These are phyloP conservation scores for Lachnellula willkommii DNA, from an alignment of 2,329 filamentous ascomycete species.

Conservation along the genomic window DNA sequence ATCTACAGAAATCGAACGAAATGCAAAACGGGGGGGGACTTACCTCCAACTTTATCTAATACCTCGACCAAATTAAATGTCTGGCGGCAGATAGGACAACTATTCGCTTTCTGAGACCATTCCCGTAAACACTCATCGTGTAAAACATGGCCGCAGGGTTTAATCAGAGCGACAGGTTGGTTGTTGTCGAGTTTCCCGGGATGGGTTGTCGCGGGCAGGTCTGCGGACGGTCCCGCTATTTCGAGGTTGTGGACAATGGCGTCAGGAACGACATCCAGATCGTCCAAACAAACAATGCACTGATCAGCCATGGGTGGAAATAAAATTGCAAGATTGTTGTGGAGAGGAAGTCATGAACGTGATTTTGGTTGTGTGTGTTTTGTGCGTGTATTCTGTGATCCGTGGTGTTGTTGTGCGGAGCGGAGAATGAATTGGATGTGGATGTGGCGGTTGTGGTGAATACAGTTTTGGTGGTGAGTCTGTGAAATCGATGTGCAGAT, in stretches of 20 bases:
- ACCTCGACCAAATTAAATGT: conserved; percentile 88
- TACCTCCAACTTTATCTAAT: conserved; percentile 74
- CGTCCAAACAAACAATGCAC: conserved; percentile 66
- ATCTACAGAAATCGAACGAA: too few species aligned
- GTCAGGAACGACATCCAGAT: conserved; percentile 37
- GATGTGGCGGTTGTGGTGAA: neutral
- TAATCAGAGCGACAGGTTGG: conserved; percentile 48
- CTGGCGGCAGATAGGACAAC: conserved; percentile 92
- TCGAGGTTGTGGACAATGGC: conserved; percentile 17
- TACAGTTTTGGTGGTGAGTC: neutral
- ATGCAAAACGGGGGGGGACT: conserved; percentile 33
- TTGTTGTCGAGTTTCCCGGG: conserved; percentile 18
- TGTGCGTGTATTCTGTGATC: neutral
- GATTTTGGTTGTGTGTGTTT: neutral
- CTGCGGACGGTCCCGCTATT: conserved; percentile 17
- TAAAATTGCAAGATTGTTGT: conserved; percentile 16
- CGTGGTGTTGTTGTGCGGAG: neutral
- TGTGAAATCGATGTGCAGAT: neutral
- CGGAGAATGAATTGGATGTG: neutral
- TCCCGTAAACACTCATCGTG: conserved; percentile 89
- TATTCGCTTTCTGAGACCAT: conserved; percentile 96
- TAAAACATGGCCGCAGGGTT: conserved; percentile 83
- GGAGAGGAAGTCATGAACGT: conserved; percentile 27
- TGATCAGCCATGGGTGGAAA: conserved; percentile 47
- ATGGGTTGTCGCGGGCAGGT: conserved; percentile 20